Conservation (phyloP, 352 stramenopile species). For the Phytophthora brassicae region DNA sequence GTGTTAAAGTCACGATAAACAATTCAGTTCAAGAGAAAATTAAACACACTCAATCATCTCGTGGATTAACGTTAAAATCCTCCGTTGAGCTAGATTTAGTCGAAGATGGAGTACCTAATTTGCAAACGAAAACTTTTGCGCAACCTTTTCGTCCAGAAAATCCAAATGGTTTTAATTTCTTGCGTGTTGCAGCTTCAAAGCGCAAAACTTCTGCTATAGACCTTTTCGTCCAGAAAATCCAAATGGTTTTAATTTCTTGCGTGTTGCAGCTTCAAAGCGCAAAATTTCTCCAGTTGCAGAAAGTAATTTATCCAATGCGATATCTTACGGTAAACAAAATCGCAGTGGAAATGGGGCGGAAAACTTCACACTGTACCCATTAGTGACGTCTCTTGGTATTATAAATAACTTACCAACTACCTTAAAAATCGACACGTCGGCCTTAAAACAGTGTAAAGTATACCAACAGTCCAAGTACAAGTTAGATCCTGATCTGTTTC, state of each 20-base stretch:
- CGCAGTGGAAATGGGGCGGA: not conserved
- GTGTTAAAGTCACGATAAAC: slow-evolving; percentile 26
- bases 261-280: slow-evolving; percentile 25
- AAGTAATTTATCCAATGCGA: not conserved
- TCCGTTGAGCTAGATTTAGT: slow-evolving; percentile 4
- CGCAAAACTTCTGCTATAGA: slow-evolving; percentile 7
- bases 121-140: slow-evolving; percentile 18
- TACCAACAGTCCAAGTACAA: slow-evolving; percentile 51
- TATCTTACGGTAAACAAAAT: not conserved
- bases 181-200: slow-evolving; percentile 30
- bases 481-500: slow-evolving; percentile 44
- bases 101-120: slow-evolving; percentile 4
- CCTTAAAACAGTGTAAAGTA: slow-evolving; percentile 24
- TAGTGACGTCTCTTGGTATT: slow-evolving; percentile 15
- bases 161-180: slow-evolving; percentile 29
- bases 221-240: too few species aligned
- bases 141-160: too few species aligned
- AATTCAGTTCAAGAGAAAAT: slow-evolving; percentile 6
- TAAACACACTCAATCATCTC: slow-evolving; percentile 9
- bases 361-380: slow-evolving; percentile 15
- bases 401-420: too few species aligned
- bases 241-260: slow-evolving; percentile 34
- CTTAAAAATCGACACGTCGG: too few species aligned
- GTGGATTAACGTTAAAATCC: slow-evolving; percentile 10
- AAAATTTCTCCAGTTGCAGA: slow-evolving; percentile 1